Evolutionary conservation across 1,284 basidiomycete species (phyloP).

Genomic region (Cerioporus squamosus): DNA sequence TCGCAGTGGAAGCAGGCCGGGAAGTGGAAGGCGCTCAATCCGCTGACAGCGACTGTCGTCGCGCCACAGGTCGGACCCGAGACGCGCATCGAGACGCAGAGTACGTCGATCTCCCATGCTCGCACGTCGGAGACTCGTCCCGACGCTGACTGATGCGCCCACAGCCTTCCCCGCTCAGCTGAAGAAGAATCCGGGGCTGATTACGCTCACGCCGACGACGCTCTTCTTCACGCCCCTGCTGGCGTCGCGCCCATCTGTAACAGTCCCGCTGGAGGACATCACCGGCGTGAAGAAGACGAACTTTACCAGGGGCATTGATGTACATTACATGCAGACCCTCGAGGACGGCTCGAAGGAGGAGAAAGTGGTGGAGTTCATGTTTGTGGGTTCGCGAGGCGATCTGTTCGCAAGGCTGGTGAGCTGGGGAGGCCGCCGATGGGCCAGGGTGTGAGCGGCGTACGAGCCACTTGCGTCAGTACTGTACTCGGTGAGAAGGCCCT

Average conservation of each 20-base stretch:
- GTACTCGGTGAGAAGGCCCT: neutral
- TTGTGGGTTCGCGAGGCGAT: constrained; percentile 66
- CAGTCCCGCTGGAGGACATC: constrained; percentile 50
- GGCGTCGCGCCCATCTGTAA: constrained; percentile 47
- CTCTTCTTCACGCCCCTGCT: constrained; percentile 61
- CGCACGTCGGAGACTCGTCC: constrained; percentile 1
- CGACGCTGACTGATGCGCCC: constrained; percentile 7
- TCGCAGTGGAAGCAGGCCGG: constrained; percentile 31
- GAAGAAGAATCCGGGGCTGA: constrained; percentile 55
- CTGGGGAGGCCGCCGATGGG: constrained; percentile 45
- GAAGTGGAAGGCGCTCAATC: constrained; percentile 29
- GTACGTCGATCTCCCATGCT: constrained; percentile 36
- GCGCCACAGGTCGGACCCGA: constrained; percentile 15
- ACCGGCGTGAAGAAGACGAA: constrained; percentile 62
- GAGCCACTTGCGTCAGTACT: too few relatives aligned
- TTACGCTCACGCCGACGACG: constrained; percentile 54
- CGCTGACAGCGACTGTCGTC: constrained; percentile 23
- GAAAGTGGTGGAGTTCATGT: constrained; percentile 58
- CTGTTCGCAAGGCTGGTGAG: constrained; percentile 71
- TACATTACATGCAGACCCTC: constrained; percentile 45
- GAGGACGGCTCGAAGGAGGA: constrained; percentile 34
- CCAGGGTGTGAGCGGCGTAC: constrained; percentile 22
- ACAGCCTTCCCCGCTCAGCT: constrained; percentile 67
- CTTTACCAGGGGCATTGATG: constrained; percentile 53
- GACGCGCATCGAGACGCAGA: constrained; percentile 39